Conservation (phyloP, 768 basidiomycete species). For the Leccinellum rugosiceps region DNA sequence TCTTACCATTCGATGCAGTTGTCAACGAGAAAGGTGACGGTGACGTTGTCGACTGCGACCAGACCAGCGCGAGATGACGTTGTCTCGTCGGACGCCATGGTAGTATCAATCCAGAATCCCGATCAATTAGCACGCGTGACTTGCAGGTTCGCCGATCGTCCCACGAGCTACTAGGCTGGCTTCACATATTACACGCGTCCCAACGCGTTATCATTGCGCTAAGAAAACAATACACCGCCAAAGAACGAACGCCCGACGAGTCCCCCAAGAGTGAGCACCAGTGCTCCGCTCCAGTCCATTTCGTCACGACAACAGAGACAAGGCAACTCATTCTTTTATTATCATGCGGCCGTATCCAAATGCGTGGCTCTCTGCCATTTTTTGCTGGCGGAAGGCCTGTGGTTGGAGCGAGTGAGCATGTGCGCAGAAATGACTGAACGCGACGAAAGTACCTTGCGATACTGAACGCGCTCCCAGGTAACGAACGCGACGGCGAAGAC, state of each 20-base stretch:
- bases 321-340: constrained; percentile 22
- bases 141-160: neutral
- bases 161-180: neutral
- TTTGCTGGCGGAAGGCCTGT: constrained; percentile 72
- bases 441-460: constrained; percentile 61
- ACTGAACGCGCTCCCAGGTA: constrained; percentile 84
- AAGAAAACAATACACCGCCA: neutral
- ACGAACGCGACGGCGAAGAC: constrained; percentile 80
- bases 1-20: constrained; percentile 85
- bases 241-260: constrained; percentile 3
- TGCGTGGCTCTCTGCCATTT: constrained; percentile 59
- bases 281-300: neutral
- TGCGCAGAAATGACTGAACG: neutral
- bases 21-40: constrained; percentile 69
- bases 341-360: constrained; percentile 59
- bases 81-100: constrained; percentile 1
- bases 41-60: constrained; percentile 36
- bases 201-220: neutral
- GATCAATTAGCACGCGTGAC: too few species aligned
- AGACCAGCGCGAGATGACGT: constrained; percentile 18
- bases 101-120: neutral
- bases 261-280: neutral
- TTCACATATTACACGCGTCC: constrained; percentile 1
- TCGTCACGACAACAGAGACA: neutral
- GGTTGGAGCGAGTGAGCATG: constrained; percentile 2